These are phyloP conservation scores for Xylariaceae sp. DNA, from an alignment of 2,329 filamentous ascomycete genomes.

Conservation along the genomic window DNA sequence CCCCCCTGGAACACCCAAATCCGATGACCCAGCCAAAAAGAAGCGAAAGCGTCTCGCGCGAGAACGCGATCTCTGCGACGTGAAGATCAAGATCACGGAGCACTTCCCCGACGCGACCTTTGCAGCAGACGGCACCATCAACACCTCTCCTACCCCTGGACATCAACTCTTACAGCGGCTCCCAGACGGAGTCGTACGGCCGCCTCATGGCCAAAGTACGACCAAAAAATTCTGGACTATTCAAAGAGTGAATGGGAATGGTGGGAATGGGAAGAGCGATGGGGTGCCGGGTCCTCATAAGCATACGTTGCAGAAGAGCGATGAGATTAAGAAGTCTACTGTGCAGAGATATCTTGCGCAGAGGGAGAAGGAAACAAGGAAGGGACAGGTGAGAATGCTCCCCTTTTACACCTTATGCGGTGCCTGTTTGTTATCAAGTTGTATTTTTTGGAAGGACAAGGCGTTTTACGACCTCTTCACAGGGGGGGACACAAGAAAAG, in stretches of 20 bases:
- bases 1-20: slow-evolving; percentile 73
- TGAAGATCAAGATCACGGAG: slow-evolving; percentile 82
- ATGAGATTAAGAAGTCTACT: slow-evolving; percentile 76
- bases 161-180: slow-evolving; percentile 26
- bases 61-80: slow-evolving; percentile 73
- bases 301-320: slow-evolving; percentile 66
- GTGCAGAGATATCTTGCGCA: slow-evolving; percentile 62
- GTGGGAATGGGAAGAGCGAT: slow-evolving; percentile 65
- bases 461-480: no score
- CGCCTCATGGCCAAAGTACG: slow-evolving; percentile 37
- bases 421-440: no score
- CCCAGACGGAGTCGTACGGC: slow-evolving; percentile 20
- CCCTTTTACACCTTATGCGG: neutral
- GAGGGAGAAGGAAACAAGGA: slow-evolving; percentile 61
- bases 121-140: slow-evolving; percentile 27
- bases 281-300: slow-evolving; percentile 68
- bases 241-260: slow-evolving; percentile 72
- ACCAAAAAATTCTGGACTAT: slow-evolving; percentile 65
- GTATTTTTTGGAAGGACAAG: no score
- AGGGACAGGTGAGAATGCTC: slow-evolving; percentile 43
- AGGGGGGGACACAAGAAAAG: no score
- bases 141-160: slow-evolving; percentile 18
- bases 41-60: slow-evolving; percentile 72
- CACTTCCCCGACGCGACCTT: slow-evolving; percentile 56
- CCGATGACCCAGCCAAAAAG: slow-evolving; percentile 74